phyloP scores from a whole-genome alignment of 1,284 basidiomycete genomes.

The Inonotus obliquus region DNA sequence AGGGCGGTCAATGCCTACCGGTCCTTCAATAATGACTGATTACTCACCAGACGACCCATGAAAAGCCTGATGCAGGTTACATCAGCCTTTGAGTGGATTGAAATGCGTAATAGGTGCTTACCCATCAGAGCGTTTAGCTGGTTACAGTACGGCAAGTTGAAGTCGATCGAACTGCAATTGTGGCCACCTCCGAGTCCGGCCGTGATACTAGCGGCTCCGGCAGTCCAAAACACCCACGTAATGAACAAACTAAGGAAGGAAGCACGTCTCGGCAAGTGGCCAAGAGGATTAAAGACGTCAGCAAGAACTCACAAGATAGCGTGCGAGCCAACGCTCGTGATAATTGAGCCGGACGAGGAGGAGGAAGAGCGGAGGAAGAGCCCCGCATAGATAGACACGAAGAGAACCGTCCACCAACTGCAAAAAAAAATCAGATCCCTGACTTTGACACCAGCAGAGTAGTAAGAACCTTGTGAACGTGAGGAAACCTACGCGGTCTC shows the following conservation, averaged over 20 bases:
- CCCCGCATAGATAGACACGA: slow-evolving; percentile 46
- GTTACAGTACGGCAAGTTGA: slow-evolving; percentile 54
- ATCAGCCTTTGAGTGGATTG: neutral
- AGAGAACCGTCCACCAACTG: slow-evolving; percentile 56
- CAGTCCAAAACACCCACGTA: slow-evolving; percentile 70
- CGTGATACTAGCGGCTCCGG: slow-evolving; percentile 64
- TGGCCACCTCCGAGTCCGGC: slow-evolving; percentile 58
- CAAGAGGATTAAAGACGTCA: neutral
- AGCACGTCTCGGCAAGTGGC: neutral
- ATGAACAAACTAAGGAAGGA: slow-evolving; percentile 44
- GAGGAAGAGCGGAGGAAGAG: slow-evolving; percentile 48
- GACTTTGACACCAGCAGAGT: slow-evolving; percentile 27
- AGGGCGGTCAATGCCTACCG: neutral
- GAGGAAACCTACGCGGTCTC: slow-evolving; percentile 59
- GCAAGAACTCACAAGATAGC: slow-evolving; percentile 45
- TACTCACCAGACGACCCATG: slow-evolving; percentile 59
- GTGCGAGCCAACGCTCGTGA: slow-evolving; percentile 61
- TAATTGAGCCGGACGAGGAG: slow-evolving; percentile 36
- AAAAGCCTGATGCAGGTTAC: slow-evolving; percentile 31
- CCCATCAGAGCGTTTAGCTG: slow-evolving; percentile 59
- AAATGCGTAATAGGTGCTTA: slow-evolving; percentile 1
- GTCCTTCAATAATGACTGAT: neutral
- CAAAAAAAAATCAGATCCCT: neutral
- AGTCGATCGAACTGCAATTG: slow-evolving; percentile 46
- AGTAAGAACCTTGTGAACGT: slow-evolving; percentile 42